Evolutionary conservation across 1,284 basidiomycete species (phyloP).

Genomic region (Tremellales sp.): DNA sequence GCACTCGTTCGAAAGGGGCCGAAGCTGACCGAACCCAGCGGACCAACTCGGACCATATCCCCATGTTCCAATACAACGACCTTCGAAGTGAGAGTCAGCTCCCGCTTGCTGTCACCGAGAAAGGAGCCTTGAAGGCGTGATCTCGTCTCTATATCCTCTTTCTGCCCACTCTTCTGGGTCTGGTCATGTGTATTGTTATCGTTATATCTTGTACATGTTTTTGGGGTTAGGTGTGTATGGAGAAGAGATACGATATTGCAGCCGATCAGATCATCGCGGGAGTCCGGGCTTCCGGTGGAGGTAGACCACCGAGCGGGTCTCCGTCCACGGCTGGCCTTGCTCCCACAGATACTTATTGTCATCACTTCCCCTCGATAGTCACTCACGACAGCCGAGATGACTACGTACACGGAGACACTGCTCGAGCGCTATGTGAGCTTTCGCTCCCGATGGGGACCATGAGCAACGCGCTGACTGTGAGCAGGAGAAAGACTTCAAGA

Average conservation of each 20-base stretch:
- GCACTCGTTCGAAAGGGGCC: too few relatives aligned
- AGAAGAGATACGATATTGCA: neutral
- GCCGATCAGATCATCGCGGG: neutral
- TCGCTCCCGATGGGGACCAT: neutral
- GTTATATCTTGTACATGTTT: too few relatives aligned
- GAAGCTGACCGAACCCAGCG: too few relatives aligned
- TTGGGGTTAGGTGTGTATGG: too few relatives aligned
- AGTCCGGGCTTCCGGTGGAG: neutral
- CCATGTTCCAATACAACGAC: too few relatives aligned
- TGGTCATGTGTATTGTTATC: too few relatives aligned
- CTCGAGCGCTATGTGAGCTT: conserved; percentile 15
- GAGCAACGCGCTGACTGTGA: neutral
- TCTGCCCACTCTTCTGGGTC: too few relatives aligned
- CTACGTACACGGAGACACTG: conserved; percentile 13
- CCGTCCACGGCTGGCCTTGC: neutral
- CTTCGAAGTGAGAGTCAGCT: too few relatives aligned
- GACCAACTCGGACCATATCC: too few relatives aligned
- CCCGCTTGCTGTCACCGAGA: too few relatives aligned
- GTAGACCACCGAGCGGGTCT: neutral
- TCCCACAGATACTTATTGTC: neutral
- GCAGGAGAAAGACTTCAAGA: conserved; percentile 26
- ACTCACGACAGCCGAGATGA: neutral
- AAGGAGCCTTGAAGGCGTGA: too few relatives aligned
- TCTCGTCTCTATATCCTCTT: too few relatives aligned
- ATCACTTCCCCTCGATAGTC: neutral